These are phyloP conservation scores for Allium fistulosum DNA, from an alignment of 106 monocot genomes.

Conservation along the genomic window DNA sequence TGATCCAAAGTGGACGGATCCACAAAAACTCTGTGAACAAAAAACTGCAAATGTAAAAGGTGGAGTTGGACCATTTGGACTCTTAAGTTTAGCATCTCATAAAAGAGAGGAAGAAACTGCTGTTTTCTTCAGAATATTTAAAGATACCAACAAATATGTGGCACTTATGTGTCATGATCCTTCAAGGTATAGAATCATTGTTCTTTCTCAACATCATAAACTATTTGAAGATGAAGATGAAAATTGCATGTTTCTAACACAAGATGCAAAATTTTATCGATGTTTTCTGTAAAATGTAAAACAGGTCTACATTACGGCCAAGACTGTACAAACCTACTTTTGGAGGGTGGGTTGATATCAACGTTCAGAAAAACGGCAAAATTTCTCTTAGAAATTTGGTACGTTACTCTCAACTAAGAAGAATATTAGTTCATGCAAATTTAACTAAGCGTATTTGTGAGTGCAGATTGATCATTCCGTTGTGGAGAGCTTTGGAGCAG, in stretches of 20 bases:
- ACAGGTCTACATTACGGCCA: no score
- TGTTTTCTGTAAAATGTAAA: background rate
- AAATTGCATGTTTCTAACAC: no score
- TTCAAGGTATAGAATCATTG: background rate
- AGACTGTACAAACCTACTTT: no score
- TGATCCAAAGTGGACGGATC: slow-evolving; percentile 31
- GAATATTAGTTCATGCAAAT: no score
- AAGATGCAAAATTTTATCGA: no score
- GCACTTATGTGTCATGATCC: slow-evolving; percentile 15
- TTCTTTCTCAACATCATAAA: background rate
- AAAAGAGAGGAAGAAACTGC: slow-evolving; percentile 15
- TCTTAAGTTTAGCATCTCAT: background rate
- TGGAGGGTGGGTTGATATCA: no score
- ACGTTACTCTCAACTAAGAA: no score
- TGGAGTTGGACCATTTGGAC: slow-evolving; percentile 23
- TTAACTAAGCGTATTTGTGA: no score
- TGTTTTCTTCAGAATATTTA: slow-evolving; percentile 29
- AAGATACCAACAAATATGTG: slow-evolving; percentile 5
- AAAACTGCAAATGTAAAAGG: slow-evolving; percentile 17
- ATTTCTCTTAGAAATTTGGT: no score
- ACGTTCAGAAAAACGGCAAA: no score
- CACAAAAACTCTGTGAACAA: slow-evolving; percentile 24
- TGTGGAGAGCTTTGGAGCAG: slow-evolving; percentile 15
- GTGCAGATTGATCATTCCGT: slow-evolving; percentile 17
- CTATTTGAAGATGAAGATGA: background rate